Evolutionary conservation across 2,329 filamentous ascomycete genomes (phyloP).

Genomic region (Davidsoniella australis): DNA sequence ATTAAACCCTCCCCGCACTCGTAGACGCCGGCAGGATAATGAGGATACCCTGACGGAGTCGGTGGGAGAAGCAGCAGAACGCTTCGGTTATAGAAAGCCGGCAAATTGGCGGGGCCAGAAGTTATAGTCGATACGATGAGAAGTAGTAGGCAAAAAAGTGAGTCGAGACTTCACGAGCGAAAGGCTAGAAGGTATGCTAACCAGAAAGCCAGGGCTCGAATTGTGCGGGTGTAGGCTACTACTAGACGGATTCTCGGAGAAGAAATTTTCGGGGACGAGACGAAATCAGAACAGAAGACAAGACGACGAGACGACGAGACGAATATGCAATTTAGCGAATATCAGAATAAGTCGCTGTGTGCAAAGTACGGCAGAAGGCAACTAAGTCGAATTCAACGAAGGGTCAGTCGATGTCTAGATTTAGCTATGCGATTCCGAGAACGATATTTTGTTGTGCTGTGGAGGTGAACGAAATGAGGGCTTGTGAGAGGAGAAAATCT

Average conservation of each 20-base stretch:
- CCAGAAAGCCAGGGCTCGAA: constrained; percentile 1
- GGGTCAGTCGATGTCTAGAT: constrained; percentile 4
- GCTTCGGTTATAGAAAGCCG: constrained; percentile 3
- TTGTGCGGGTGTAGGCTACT: constrained; percentile 7
- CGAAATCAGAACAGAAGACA: neutral
- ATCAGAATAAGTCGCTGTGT: too few relatives aligned
- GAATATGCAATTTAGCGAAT: neutral
- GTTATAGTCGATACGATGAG: neutral
- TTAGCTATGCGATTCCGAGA: neutral
- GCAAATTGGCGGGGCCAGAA: neutral
- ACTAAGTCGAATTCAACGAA: constrained; percentile 1
- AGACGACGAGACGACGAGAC: neutral
- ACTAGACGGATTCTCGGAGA: constrained; percentile 10
- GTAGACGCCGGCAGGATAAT: constrained; percentile 10
- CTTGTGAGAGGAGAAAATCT: constrained; percentile 10
- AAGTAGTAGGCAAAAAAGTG: neutral
- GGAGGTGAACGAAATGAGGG: constrained; percentile 6
- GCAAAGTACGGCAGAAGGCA: neutral
- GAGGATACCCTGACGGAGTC: constrained; percentile 7
- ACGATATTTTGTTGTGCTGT: constrained; percentile 4
- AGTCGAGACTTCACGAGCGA: constrained; percentile 2
- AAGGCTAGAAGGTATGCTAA: constrained; percentile 1
- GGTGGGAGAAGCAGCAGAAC: constrained; percentile 7
- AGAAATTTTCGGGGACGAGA: constrained; percentile 12
- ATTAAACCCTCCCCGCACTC: constrained; percentile 12